phyloP scores from a whole-genome alignment of 2,329 filamentous ascomycete genomes.

The Knufia petricola region DNA sequence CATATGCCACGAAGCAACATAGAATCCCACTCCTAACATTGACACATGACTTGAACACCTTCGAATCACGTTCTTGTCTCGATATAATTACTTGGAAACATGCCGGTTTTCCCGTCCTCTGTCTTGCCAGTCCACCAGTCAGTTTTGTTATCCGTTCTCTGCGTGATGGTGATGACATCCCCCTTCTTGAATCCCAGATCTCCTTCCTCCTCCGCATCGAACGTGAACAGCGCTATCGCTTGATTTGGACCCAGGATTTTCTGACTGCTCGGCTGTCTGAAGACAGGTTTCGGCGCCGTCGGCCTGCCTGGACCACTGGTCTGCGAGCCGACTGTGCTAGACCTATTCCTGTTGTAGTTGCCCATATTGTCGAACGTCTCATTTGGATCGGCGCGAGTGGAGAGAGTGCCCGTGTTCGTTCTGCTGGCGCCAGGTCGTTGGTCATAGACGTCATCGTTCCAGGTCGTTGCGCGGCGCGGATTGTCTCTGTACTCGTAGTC shows the following conservation, averaged over 20 bases:
- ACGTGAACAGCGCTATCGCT: conserved; percentile 83
- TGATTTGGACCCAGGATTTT: conserved; percentile 53
- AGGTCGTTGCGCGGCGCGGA: conserved; percentile 38
- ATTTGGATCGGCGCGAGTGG: conserved; percentile 25
- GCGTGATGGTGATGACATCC: conserved; percentile 86
- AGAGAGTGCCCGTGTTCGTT: conserved; percentile 21
- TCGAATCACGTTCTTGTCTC: conserved; percentile 18
- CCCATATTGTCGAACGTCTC: conserved; percentile 28
- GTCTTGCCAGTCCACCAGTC: conserved; percentile 98
- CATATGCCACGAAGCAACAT: background rate
- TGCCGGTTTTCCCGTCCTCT: conserved; percentile 65
- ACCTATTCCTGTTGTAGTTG: conserved; percentile 29
- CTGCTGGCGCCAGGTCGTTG: conserved; percentile 29
- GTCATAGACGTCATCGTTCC: conserved; percentile 42
- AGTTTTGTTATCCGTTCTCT: conserved; percentile 85
- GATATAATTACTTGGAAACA: conserved; percentile 56
- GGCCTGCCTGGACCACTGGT: conserved; percentile 57
- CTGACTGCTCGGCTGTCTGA: conserved; percentile 43
- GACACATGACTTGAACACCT: background rate
- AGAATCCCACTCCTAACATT: background rate
- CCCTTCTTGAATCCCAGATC: conserved; percentile 96
- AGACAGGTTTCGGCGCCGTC: conserved; percentile 80
- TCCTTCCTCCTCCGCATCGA: conserved; percentile 85
- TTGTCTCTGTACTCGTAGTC: conserved; percentile 49
- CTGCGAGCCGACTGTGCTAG: conserved; percentile 35